Evolutionary conservation across 2,329 filamentous ascomycete species (phyloP), one percentile per base, ranked within the genome.

Genomic region (Grosmannia penicillata): DNA sequence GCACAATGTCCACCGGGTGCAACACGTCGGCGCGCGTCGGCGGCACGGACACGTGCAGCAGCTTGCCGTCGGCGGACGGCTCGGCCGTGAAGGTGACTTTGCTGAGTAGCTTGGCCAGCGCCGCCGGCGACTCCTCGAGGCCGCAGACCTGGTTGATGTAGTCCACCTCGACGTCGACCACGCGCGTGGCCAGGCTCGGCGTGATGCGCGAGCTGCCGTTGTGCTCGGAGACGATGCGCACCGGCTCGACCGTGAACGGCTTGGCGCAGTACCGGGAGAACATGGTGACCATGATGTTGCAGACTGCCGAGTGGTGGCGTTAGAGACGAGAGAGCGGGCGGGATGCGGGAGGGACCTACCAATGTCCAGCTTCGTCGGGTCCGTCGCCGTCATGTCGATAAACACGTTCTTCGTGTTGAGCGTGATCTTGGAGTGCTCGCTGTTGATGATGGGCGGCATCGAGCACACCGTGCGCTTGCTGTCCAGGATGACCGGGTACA

Each of bases 401-500:
- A 98, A 83, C 53, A 98, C 75, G 53, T 98, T 95, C 54, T 73
- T 89, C 42, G 87, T 96, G 56, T 93, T 65, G 32, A 93, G 64
- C 8, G 78, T 85, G 56, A 98, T 98, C 63, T 98, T 98, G 52
- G 87, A 95, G 62, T 91, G 87, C 53, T 98, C 75, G 52, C 87
- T 77, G 64, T 98, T 98, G 68, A 98, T 98, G 51, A 98, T 96
- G 15, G 91, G 91, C 2, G 91, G 91, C 51, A 98, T 70, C 8
- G 89, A 96, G 62, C 91, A 89, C 26, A 98, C 86, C 32, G 74
- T 75, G 31, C 77, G 72, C 55, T 94, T 82, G 37, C 84, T 74
- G 57, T 98, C 91, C 59, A 86, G 89, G 54, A 98, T 93, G 53
- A 93, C 86, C 18, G 91, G 91, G 58, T 98, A 98, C 31, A 94